phyloP scores from a whole-genome alignment of 2,329 filamentous ascomycete species.

The Amphichorda felina region DNA sequence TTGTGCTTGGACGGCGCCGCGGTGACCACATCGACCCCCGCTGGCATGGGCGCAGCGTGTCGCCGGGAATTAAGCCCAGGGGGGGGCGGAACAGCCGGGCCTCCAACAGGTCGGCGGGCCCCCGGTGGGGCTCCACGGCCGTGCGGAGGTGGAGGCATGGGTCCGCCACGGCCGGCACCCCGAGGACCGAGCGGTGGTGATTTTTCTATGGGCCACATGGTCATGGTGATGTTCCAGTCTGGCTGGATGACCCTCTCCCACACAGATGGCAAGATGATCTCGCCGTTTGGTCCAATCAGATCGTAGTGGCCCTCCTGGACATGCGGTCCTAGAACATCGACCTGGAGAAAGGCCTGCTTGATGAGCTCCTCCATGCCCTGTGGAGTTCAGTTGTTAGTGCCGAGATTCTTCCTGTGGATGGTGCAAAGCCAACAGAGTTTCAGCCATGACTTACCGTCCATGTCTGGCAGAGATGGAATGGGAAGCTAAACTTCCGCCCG shows the following conservation, averaged over 20 bases:
- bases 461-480: slow-evolving; percentile 72
- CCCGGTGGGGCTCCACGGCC: neutral
- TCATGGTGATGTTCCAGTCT: slow-evolving; percentile 44
- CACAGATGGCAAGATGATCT: slow-evolving; percentile 67
- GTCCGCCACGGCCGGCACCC: neutral
- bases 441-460: slow-evolving; percentile 57
- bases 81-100: neutral
- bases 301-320: slow-evolving; percentile 74
- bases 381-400: slow-evolving; percentile 6
- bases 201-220: slow-evolving; percentile 48
- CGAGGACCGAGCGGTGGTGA: slow-evolving; percentile 10
- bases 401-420: neutral
- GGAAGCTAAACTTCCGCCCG: slow-evolving; percentile 85
- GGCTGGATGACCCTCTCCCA: slow-evolving; percentile 77
- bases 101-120: neutral
- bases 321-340: slow-evolving; percentile 64
- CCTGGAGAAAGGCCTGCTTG: slow-evolving; percentile 70
- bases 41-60: neutral
- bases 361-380: slow-evolving; percentile 82
- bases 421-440: neutral
- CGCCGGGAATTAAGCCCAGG: neutral
- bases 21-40: slow-evolving; percentile 4
- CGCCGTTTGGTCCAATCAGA: slow-evolving; percentile 63
- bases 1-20: slow-evolving; percentile 3
- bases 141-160: neutral